Conservation (phyloP, 805 yeast genomes). For the Suhomyces emberorum region DNA sequence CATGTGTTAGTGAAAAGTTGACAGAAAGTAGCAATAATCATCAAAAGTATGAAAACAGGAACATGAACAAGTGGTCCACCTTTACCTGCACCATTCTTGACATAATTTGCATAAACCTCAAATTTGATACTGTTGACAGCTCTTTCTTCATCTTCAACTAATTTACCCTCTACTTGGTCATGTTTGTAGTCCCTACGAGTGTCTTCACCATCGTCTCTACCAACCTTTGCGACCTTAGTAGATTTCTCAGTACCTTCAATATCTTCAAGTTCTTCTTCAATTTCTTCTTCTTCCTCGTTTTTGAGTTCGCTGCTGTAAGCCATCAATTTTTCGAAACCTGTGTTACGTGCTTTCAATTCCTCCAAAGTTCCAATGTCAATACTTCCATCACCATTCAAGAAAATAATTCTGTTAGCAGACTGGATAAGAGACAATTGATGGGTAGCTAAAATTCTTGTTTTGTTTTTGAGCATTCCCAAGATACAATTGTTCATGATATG, state of each 20-base stretch:
- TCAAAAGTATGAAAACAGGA: slow-evolving; percentile 17
- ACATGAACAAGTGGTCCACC: slow-evolving; percentile 19
- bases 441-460: slow-evolving; percentile 36
- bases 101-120: slow-evolving; percentile 30
- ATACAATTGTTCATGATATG: slow-evolving; percentile 72
- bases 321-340: slow-evolving; percentile 6
- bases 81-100: slow-evolving; percentile 28
- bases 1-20: slow-evolving; percentile 65
- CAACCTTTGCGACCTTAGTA: slow-evolving; percentile 6
- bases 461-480: slow-evolving; percentile 46
- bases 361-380: slow-evolving; percentile 28
- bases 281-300: slow-evolving; percentile 15
- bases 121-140: slow-evolving; percentile 26
- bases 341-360: slow-evolving; percentile 15
- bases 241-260: slow-evolving; percentile 8
- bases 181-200: slow-evolving; percentile 27
- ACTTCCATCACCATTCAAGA: slow-evolving; percentile 31
- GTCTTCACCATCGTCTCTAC: slow-evolving; percentile 30
- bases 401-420: slow-evolving; percentile 29
- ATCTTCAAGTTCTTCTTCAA: slow-evolving; percentile 12
- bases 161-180: slow-evolving; percentile 11
- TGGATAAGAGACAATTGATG: slow-evolving; percentile 35
- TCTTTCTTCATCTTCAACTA: slow-evolving; percentile 15
- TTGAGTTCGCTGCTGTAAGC: slow-evolving; percentile 27
- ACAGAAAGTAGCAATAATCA: slow-evolving; percentile 45